A percentile compares a stretch with the other conserved stretches of the same genome.
phyloP scores from a whole-genome alignment of 306 rosid species.

The Cyamopsis tetragonoloba region DNA sequence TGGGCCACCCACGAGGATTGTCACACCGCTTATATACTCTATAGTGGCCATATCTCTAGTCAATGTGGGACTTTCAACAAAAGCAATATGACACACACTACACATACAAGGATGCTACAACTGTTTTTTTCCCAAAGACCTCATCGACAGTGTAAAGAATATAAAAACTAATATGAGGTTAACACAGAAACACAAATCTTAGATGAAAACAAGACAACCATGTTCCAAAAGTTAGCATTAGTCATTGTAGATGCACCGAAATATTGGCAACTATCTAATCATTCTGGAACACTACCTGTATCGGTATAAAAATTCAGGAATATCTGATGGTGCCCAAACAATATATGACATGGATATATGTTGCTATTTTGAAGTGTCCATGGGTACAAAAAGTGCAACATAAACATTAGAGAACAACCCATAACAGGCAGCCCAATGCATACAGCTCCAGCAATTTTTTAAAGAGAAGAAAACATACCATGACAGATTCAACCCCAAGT shows the following conservation, averaged over 20 bases:
- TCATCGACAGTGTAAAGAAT: not conserved
- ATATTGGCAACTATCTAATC: not conserved
- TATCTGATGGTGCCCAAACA: not conserved
- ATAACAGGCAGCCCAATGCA: not conserved
- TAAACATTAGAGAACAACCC: not conserved
- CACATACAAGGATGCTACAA: not conserved
- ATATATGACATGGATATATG: not conserved
- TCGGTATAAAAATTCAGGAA: not conserved
- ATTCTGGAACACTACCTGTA: not conserved
- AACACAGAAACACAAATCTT: not conserved
- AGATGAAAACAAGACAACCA: not conserved
- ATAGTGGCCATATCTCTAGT: too few species aligned
- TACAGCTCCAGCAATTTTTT: not conserved
- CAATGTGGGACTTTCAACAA: too few species aligned
- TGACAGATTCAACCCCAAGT: slow-evolving; percentile 78
- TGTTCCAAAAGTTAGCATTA: slow-evolving; percentile 2
- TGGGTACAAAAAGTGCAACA: not conserved
- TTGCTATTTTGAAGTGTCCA: not conserved
- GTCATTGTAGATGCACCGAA: not conserved
- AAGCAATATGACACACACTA: too few species aligned
- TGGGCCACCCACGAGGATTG: too few species aligned
- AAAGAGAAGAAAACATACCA: slow-evolving; percentile 52
- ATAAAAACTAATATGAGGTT: not conserved
- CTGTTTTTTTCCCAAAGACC: not conserved
- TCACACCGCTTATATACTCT: too few species aligned